Percentiles rank a stretch among this genome's conserved stretches.
These are phyloP conservation scores for Marvania coccoides DNA, from an alignment of 139 green algal species.

Conservation along the genomic window DNA sequence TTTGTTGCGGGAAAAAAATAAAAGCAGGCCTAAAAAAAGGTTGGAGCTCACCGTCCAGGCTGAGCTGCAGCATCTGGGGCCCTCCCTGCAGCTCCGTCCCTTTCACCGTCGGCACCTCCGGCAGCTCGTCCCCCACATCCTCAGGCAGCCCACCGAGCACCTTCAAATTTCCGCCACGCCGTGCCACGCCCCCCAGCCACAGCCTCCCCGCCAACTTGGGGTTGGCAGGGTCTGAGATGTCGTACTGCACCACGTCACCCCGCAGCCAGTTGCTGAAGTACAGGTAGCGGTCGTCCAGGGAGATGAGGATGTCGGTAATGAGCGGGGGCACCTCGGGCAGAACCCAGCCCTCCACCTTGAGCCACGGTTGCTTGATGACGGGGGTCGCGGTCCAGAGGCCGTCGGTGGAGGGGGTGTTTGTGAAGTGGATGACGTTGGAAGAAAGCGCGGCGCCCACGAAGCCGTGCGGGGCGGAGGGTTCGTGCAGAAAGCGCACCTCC, in stretches of 20 bases:
- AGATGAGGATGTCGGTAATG: conserved; percentile 84
- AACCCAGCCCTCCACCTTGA: conserved; percentile 66
- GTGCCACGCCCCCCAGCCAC: conserved; percentile 62
- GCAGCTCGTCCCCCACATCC: conserved; percentile 28
- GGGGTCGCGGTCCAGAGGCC: conserved; percentile 18
- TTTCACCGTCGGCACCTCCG: conserved; percentile 36
- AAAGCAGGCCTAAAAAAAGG: too few relatives aligned
- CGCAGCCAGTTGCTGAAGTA: conserved; percentile 71
- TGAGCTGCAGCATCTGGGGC: conserved; percentile 83
- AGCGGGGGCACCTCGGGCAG: conserved; percentile 72
- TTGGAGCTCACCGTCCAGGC: conserved; percentile 63
- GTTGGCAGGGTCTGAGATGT: conserved; percentile 66
- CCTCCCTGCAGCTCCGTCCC: conserved; percentile 62
- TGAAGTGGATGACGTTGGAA: conserved; percentile 65
- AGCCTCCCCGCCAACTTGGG: conserved; percentile 54
- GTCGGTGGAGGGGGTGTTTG: conserved; percentile 12
- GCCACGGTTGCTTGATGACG: conserved; percentile 43
- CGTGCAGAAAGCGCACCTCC: conserved; percentile 74
- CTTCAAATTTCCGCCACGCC: conserved; percentile 46
- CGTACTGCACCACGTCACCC: conserved; percentile 63
- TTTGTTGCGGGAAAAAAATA: too few relatives aligned
- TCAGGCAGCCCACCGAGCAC: conserved; percentile 54
- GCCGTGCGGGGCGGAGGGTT: conserved; percentile 52
- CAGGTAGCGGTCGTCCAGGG: conserved; percentile 66
- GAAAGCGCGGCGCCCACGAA: conserved; percentile 70